Base-by-base conservation (phyloP, 2,329 filamentous ascomycete genomes). In the Polychaeton citri region DNA sequence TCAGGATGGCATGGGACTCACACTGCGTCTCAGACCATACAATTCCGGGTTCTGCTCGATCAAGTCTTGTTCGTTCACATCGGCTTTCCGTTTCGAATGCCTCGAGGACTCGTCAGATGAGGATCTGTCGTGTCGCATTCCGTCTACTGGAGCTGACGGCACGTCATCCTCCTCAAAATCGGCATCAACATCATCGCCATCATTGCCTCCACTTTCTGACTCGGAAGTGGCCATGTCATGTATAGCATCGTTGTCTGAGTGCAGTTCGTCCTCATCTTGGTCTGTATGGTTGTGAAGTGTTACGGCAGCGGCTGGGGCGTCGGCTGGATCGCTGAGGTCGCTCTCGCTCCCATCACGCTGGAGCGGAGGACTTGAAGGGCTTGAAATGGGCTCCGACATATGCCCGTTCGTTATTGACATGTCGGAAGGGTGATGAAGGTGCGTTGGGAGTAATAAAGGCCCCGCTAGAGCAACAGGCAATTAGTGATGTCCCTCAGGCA, bases 21-120 rank as follows among this genome's bases (percentile, higher is more conserved):
- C 87, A 66, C 90, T 98, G 64, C 90, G 76, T 49, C 90, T 77
- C 47, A 98, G 69, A 33, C 90, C 90, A 65, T 96, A 98, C 6
- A 98, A 69, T 62, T 94, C 86, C 31, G 90, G 90, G 52, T 98
- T 93, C 53, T 84, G 81, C 51, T 79, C 73, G 50, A 96, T 94
- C 54, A 78, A 87, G 32, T 86, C 79, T 40, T 90, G 80, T 49
- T 90, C 59, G 35, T 79, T 76, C 24, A 73, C 60, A 30, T 49
- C 41, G 58, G 58, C 56, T 50, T 69, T 76, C 46, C 86, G 80
- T 68, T 94, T 94, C 42, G 69, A 61, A 34, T 71, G 72, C 53
- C 76, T 71, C 43, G 70, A 71, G 30, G 79, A 82, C 50, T 79
- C 78, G 50, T 76, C 72, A 32, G 85, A 90, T 53, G 74, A 75